These are phyloP conservation scores for Coleophoma crateriformis DNA, from an alignment of 2,329 filamentous ascomycete species.

Conservation along the genomic window DNA sequence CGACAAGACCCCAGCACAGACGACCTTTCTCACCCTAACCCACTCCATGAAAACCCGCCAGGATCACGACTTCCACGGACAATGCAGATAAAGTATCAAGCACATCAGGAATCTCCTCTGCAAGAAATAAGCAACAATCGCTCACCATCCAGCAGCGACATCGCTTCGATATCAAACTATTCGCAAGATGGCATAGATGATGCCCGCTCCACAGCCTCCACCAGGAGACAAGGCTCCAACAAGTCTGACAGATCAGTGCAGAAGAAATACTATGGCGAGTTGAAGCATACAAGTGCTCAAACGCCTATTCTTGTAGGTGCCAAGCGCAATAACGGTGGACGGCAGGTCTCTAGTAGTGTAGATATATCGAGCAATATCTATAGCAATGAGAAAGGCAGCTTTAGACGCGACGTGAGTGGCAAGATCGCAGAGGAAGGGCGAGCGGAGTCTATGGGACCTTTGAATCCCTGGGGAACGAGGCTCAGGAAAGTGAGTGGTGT, in stretches of 20 bases:
- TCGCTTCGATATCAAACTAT: slow-evolving; percentile 29
- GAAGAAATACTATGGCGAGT: slow-evolving; percentile 50
- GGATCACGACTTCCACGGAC: slow-evolving; percentile 21
- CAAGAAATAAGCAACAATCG: slow-evolving; percentile 37
- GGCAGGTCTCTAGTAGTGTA: slow-evolving; percentile 55
- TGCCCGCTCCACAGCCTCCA: slow-evolving; percentile 12
- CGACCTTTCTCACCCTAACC: slow-evolving; percentile 40
- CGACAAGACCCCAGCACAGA: slow-evolving; percentile 34
- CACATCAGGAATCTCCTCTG: slow-evolving; percentile 29
- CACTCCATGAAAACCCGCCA: slow-evolving; percentile 46
- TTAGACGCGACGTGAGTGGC: slow-evolving; percentile 62
- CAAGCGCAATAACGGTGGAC: slow-evolving; percentile 2
- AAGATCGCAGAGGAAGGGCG: slow-evolving; percentile 67
- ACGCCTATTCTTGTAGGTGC: slow-evolving; percentile 40
- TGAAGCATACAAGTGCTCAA: slow-evolving; percentile 46
- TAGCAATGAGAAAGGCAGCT: slow-evolving; percentile 21
- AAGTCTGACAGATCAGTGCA: slow-evolving; percentile 31
- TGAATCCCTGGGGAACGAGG: slow-evolving; percentile 20
- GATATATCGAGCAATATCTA: slow-evolving; percentile 39
- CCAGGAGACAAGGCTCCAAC: too few species aligned
- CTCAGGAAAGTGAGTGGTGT: slow-evolving; percentile 31
- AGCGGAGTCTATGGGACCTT: slow-evolving; percentile 13
- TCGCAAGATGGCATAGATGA: slow-evolving; percentile 1
- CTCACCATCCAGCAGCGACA: slow-evolving; percentile 33
- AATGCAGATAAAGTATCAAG: slow-evolving; percentile 24